phyloP scores from a whole-genome alignment of 2,329 filamentous ascomycete genomes.

The Purpureocillium lavendulum region DNA sequence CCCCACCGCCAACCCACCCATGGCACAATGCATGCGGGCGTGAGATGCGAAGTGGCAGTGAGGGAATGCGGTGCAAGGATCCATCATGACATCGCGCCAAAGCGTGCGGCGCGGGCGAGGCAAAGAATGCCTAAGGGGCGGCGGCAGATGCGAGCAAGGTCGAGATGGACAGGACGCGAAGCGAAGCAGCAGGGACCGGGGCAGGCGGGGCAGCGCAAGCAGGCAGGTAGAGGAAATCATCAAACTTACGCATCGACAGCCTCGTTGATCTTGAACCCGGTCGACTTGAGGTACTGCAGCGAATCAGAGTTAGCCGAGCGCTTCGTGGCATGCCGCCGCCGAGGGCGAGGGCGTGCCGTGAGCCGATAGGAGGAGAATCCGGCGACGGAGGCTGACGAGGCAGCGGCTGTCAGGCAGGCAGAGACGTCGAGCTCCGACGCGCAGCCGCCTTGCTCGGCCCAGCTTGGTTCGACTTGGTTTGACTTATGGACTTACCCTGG shows the following conservation, averaged over 20 bases:
- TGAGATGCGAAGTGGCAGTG: neutral
- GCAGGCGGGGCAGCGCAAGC: constrained; percentile 2
- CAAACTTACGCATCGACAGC: constrained; percentile 49
- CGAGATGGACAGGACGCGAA: neutral
- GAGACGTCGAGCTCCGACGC: too few species aligned
- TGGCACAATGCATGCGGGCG: constrained; percentile 1
- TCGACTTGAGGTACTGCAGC: constrained; percentile 37
- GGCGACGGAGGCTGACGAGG: too few species aligned
- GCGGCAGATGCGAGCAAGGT: neutral
- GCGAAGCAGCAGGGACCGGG: constrained; percentile 4
- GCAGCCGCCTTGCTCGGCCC: too few species aligned
- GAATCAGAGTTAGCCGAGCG: constrained; percentile 12
- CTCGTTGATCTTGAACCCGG: constrained; percentile 42
- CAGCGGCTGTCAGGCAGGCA: too few species aligned
- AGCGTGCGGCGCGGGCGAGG: constrained; percentile 1
- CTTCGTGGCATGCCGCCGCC: too few species aligned
- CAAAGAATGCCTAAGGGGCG: neutral
- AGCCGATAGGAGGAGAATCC: too few species aligned
- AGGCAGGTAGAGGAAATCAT: constrained; percentile 2
- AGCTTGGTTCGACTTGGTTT: too few species aligned
- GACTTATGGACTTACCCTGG: constrained; percentile 29
- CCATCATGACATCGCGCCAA: constrained; percentile 5
- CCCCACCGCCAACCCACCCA: constrained; percentile 19
- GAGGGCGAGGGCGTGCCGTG: too few species aligned
- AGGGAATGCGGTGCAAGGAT: neutral